A percentile compares a stretch with the other conserved stretches of the same genome.
phyloP scores from a whole-genome alignment of 2,329 filamentous ascomycete species.

The Aschersonia sp. region DNA sequence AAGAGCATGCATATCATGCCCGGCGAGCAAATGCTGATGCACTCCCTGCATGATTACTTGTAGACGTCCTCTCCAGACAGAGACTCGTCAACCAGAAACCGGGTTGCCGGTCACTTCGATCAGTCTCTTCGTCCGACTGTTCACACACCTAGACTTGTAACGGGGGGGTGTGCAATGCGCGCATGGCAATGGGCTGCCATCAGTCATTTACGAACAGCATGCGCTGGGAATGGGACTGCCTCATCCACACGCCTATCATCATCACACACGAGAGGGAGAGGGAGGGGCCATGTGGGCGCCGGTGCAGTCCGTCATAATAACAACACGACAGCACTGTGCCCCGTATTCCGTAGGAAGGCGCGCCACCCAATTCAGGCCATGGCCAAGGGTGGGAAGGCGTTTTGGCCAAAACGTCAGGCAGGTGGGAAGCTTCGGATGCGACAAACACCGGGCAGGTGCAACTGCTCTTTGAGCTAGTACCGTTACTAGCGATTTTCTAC shows the following conservation, averaged over 20 bases:
- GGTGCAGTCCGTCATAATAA: background rate
- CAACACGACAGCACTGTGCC: background rate
- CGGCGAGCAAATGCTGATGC: too few relatives aligned
- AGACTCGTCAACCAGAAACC: too few relatives aligned
- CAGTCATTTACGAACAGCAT: background rate
- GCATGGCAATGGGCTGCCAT: background rate
- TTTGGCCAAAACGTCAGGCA: background rate
- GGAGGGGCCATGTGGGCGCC: background rate
- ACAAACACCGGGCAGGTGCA: background rate
- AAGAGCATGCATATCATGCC: too few relatives aligned
- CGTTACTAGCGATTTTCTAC: background rate
- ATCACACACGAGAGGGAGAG: background rate
- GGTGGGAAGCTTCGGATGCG: slow-evolving; percentile 1
- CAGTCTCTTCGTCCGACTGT: too few relatives aligned
- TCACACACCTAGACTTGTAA: background rate
- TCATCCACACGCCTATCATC: background rate
- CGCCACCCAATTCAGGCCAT: background rate
- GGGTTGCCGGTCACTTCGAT: too few relatives aligned
- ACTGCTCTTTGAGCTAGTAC: background rate
- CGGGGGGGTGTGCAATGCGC: background rate
- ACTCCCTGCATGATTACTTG: too few relatives aligned
- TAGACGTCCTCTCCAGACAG: too few relatives aligned
- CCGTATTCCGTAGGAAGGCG: background rate
- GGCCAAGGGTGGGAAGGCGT: background rate
- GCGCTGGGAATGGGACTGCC: background rate